These are phyloP conservation scores for Chlorella vulgaris DNA, from an alignment of 139 green algal species.

Conservation along the genomic window DNA sequence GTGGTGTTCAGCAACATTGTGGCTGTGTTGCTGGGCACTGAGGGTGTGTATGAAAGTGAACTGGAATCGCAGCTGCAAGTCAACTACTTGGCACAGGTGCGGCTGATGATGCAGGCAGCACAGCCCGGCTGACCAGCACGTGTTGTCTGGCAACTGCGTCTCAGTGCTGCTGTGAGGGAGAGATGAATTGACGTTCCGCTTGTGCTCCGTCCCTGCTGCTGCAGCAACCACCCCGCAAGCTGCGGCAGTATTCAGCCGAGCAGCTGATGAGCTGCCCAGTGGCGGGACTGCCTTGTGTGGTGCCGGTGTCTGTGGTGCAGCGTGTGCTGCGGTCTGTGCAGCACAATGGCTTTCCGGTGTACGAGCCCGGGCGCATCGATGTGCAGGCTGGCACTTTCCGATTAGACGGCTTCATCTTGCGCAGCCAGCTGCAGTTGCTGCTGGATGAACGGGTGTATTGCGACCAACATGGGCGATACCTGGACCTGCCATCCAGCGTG, in stretches of 20 bases:
- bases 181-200: no score
- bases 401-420: constrained; percentile 14
- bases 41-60: constrained; percentile 19
- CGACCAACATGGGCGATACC: constrained; percentile 14
- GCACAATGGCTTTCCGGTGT: constrained; percentile 23
- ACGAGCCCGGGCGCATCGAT: not conserved
- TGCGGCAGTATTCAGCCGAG: not conserved
- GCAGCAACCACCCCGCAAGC: not conserved
- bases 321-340: not conserved
- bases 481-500: not conserved
- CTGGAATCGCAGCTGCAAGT: constrained; percentile 1
- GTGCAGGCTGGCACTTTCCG: not conserved
- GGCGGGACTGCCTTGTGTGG: constrained; percentile 1
- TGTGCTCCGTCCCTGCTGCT: no score
- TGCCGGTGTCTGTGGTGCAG: not conserved
- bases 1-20: not conserved
- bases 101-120: not conserved
- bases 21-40: constrained; percentile 5
- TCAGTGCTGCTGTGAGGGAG: not conserved
- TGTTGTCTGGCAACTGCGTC: not conserved
- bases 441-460: constrained; percentile 1
- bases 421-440: constrained; percentile 11
- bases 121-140: not conserved
- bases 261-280: constrained; percentile 20
- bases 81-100: constrained; percentile 19